Percentiles rank a stretch among this genome's conserved stretches.
These are phyloP conservation scores for Cylindrotheca fusiformis DNA, from an alignment of 108 stramenopile genomes.

Conservation along the genomic window DNA sequence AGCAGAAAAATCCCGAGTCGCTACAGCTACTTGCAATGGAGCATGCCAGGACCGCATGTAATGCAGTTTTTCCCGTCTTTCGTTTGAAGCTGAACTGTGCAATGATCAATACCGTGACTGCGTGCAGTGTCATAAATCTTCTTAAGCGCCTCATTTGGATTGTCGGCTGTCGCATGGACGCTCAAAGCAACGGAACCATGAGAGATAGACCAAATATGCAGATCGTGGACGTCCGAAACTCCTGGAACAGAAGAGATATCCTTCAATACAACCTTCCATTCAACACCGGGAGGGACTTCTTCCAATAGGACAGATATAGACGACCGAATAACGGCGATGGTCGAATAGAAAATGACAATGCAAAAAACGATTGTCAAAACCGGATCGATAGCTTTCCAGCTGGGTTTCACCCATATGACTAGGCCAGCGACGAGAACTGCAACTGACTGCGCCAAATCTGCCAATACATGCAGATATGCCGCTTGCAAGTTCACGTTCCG, in stretches of 20 bases:
- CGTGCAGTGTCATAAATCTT: slow-evolving; percentile 14
- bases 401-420: slow-evolving; percentile 86
- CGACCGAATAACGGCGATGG: slow-evolving; percentile 62
- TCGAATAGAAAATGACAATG: slow-evolving; percentile 80
- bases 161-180: slow-evolving; percentile 42
- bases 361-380: slow-evolving; percentile 92
- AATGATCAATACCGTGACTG: slow-evolving; percentile 51
- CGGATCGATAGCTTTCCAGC: slow-evolving; percentile 87
- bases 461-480: slow-evolving; percentile 92
- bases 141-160: slow-evolving; percentile 15
- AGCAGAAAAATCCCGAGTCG: no score
- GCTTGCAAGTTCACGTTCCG: slow-evolving; percentile 89
- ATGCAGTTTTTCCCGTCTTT: no score
- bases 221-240: slow-evolving; percentile 83
- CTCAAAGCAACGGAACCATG: slow-evolving; percentile 55
- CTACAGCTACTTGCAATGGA: no score
- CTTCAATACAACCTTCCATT: slow-evolving; percentile 56
- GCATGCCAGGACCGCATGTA: no score
- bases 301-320: slow-evolving; percentile 85
- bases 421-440: slow-evolving; percentile 90
- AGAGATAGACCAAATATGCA: slow-evolving; percentile 90
- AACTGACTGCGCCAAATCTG: slow-evolving; percentile 90
- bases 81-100: slow-evolving; percentile 65
- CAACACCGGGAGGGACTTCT: slow-evolving; percentile 81
- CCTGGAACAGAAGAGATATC: slow-evolving; percentile 54